Evolutionary conservation across 352 stramenopile genomes (phyloP).

Genomic region (Globisporangium rhizosaccharum): DNA sequence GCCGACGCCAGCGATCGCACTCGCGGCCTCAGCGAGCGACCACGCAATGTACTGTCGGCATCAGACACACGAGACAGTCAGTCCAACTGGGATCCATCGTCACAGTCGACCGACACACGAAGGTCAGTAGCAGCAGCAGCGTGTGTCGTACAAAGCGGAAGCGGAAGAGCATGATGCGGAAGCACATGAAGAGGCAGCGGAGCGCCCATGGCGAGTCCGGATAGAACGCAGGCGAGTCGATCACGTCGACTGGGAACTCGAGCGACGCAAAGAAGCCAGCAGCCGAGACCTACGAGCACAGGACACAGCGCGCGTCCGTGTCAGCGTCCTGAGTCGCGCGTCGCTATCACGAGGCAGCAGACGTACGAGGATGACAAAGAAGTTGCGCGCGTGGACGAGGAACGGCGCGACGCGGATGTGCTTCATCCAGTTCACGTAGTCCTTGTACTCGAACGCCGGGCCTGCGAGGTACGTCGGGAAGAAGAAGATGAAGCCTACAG

Average conservation of each 20-base stretch:
- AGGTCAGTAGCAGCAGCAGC: not conserved
- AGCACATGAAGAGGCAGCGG: slow-evolving; percentile 68
- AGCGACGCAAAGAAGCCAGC: slow-evolving; percentile 69
- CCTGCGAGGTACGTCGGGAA: slow-evolving; percentile 85
- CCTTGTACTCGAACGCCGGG: slow-evolving; percentile 80
- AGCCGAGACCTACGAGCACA: slow-evolving; percentile 42
- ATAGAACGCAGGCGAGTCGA: slow-evolving; percentile 74
- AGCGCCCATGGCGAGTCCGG: slow-evolving; percentile 47
- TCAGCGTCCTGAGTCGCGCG: no score
- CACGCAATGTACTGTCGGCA: slow-evolving; percentile 72
- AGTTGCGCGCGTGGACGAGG: slow-evolving; percentile 60
- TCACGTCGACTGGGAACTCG: slow-evolving; percentile 70
- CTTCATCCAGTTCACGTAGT: slow-evolving; percentile 82
- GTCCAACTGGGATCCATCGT: slow-evolving; percentile 5
- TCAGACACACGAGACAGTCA: not conserved
- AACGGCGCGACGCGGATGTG: slow-evolving; percentile 58
- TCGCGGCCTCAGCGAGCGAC: slow-evolving; percentile 75
- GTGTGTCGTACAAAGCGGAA: slow-evolving; percentile 66
- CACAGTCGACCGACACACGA: not conserved
- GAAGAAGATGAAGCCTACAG: slow-evolving; percentile 79
- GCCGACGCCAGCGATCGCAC: slow-evolving; percentile 69
- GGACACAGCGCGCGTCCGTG: not conserved
- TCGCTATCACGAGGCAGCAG: no score
- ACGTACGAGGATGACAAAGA: slow-evolving; percentile 69
- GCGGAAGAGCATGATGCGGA: slow-evolving; percentile 73